A percentile compares a stretch with the other conserved stretches of the same genome.
These are phyloP conservation scores for Blyttiomyces sp. DNA, from an alignment of 371 early-diverging fungal species.

Conservation along the genomic window DNA sequence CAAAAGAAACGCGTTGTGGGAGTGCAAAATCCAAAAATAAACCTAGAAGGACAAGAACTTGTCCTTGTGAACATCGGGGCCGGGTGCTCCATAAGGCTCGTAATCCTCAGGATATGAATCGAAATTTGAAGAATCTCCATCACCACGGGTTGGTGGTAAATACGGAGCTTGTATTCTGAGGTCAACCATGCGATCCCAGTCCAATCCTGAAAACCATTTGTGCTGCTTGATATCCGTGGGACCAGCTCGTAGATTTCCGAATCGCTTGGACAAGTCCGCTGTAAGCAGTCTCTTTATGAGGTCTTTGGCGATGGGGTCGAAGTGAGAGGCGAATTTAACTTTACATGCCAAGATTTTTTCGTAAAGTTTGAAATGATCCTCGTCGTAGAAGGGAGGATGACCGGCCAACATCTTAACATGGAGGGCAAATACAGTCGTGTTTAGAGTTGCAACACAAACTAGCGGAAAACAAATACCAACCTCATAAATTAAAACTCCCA, in stretches of 20 bases:
- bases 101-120: conserved; percentile 82
- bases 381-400: conserved; percentile 92
- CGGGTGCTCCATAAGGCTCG: conserved; percentile 41
- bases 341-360: conserved; percentile 86
- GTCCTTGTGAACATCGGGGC: conserved; percentile 31
- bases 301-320: conserved; percentile 83
- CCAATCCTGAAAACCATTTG: conserved; percentile 86
- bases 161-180: conserved; percentile 80
- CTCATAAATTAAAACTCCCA: conserved; percentile 96
- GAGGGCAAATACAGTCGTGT: neutral
- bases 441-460: neutral
- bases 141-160: conserved; percentile 45
- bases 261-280: conserved; percentile 78
- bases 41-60: too few relatives aligned
- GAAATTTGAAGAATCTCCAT: conserved; percentile 85
- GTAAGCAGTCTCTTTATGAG: conserved; percentile 78
- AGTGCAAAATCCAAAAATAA: too few relatives aligned
- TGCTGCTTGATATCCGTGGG: conserved; percentile 84
- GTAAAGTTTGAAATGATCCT: conserved; percentile 72
- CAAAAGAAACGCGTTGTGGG: too few relatives aligned
- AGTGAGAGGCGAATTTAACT: conserved; percentile 78
- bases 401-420: conserved; percentile 77
- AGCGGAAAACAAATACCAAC: conserved; percentile 41
- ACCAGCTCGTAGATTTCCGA: conserved; percentile 83
- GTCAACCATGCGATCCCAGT: conserved; percentile 72